Base-by-base conservation (phyloP, 192 early-diverging fungal species). In the Backusella macrospora region DNA sequence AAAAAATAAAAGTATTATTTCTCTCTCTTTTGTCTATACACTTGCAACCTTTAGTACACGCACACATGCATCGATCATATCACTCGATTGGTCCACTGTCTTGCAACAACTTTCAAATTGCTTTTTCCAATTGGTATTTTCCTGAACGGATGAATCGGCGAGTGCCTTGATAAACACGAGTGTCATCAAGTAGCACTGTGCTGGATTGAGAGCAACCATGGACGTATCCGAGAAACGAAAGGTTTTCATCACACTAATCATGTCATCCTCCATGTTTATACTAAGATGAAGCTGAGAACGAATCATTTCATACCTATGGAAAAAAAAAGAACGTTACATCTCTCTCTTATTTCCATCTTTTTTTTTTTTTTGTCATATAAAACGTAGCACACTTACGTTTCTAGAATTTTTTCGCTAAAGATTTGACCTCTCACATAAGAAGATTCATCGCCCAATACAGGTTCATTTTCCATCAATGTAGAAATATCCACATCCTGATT, bases 21-120 rank as follows among this genome's bases (percentile, higher is more conserved):
- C 14, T 65, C 39, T 40, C 16, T 39, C 16, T 64, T n/a, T 14
- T 65, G 2, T 16, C 23, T 68, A 68, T 14, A 68, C 67, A 46
- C 73, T 75, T 5, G 77, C 80, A 62, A 81, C 62, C 37, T 72
- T 68, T 18, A 83, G 42, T 7, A 83, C 79, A 52, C 79, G 77
- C 21, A 76, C 70, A 72, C 80, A 83, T 7, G 79, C 82, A 72
- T 83, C 76, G 7, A 83, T 26, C 62, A 72, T 77, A 67, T 83
- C 82, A 18, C 63, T 81, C 1, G 76, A 76, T 12, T 76, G 67
- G 12, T 74, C 80, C n/a, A 83, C 76, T 3, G 42, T 75, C 13
- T 71, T 66, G 72, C 77, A 77, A 23, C 75, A 69, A 18, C 38
- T n/a, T 55, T 83, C 77, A 66, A 81, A 81, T 21, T 67, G 59